Conservation (phyloP, 805 yeast genomes). For the Hemisphaericaspora nanyangensis region DNA sequence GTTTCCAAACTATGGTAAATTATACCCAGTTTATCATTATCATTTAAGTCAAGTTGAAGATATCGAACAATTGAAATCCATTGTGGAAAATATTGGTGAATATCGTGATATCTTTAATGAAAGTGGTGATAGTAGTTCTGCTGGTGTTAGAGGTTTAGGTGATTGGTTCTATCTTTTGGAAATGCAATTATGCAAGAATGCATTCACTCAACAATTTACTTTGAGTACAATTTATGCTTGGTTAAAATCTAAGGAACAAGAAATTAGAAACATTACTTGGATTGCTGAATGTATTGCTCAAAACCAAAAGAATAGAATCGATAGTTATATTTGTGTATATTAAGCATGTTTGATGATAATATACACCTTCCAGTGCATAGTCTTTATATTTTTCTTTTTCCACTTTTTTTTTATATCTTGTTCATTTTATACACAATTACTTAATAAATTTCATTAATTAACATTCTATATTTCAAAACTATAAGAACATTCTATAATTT, state of each 20-base stretch:
- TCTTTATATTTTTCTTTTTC: no score
- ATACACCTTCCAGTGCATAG: not conserved
- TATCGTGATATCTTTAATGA: slow-evolving; percentile 54
- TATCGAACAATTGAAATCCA: slow-evolving; percentile 70
- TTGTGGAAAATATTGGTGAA: slow-evolving; percentile 62
- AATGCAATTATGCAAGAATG: slow-evolving; percentile 87
- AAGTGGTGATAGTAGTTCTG: slow-evolving; percentile 28
- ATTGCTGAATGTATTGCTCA: slow-evolving; percentile 99
- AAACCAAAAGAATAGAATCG: slow-evolving; percentile 91
- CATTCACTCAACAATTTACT: slow-evolving; percentile 95
- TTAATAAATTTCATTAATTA: not conserved
- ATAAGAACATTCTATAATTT: not conserved
- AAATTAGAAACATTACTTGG: slow-evolving; percentile 97
- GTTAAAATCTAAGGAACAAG: slow-evolving; percentile 95
- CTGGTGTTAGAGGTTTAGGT: slow-evolving; percentile 63
- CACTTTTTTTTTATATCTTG: no score
- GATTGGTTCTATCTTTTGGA: slow-evolving; percentile 92
- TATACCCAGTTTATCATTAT: slow-evolving; percentile 66
- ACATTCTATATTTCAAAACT: no score
- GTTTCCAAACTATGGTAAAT: slow-evolving; percentile 78
- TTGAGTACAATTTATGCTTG: slow-evolving; percentile 92
- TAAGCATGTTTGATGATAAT: slow-evolving; percentile 33
- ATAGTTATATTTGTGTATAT: slow-evolving; percentile 84
- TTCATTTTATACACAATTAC: not conserved
- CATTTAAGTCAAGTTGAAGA: slow-evolving; percentile 78